Evolutionary conservation across 169 alveolate species (phyloP).

Genomic region (Eimeria falciformis): DNA sequence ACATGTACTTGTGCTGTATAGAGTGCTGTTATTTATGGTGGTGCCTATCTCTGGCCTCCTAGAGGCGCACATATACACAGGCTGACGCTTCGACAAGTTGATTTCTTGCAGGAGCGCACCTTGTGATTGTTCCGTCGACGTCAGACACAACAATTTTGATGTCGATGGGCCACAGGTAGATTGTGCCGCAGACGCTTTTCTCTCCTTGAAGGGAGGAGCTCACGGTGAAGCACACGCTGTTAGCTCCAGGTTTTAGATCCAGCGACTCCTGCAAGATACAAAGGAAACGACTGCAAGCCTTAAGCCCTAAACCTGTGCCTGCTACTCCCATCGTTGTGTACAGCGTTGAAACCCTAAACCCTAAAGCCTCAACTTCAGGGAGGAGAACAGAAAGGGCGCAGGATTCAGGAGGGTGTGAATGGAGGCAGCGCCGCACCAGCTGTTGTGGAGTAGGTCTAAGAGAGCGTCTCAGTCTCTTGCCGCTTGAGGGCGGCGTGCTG

Average conservation of each 20-base stretch:
- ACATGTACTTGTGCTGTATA: too few relatives aligned
- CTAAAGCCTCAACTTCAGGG: not conserved
- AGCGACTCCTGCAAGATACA: constrained; percentile 77
- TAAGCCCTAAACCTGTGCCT: not conserved
- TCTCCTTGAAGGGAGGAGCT: constrained; percentile 93
- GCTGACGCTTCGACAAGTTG: not conserved
- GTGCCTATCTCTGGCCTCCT: too few relatives aligned
- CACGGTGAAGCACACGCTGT: constrained; percentile 91
- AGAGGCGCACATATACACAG: too few relatives aligned
- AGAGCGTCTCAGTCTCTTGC: constrained; percentile 84
- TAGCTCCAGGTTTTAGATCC: constrained; percentile 91
- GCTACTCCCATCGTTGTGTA: not conserved
- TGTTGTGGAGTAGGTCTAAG: constrained; percentile 93
- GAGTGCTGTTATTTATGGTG: too few relatives aligned
- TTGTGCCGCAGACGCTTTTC: constrained; percentile 92
- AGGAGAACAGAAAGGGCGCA: not conserved
- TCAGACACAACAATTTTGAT: constrained; percentile 97
- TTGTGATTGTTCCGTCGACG: constrained; percentile 98
- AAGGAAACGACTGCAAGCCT: not conserved
- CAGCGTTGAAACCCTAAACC: not conserved
- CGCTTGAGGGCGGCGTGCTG: constrained; percentile 21
- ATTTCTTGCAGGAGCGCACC: constrained; percentile 48
- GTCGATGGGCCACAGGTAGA: constrained; percentile 95
- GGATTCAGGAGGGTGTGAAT: not conserved
- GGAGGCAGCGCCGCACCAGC: constrained; percentile 81